Evolutionary conservation across 106 monocot species (phyloP).

Genomic region (Acorus calamus): DNA sequence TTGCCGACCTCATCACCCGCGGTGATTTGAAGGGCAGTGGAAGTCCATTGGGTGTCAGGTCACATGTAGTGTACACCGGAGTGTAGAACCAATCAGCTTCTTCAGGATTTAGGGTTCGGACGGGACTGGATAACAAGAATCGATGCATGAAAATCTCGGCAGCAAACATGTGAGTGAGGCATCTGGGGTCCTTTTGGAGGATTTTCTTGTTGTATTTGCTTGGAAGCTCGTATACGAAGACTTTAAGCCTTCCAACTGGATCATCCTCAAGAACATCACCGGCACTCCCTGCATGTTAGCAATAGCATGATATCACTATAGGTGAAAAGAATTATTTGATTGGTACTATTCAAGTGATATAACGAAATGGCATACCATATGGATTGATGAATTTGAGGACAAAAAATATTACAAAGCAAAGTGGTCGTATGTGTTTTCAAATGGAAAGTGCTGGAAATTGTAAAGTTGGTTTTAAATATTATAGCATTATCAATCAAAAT

Average conservation of each 20-base stretch:
- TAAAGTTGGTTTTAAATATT: too few relatives aligned
- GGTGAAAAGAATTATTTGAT: too few relatives aligned
- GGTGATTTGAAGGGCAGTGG: slow-evolving; percentile 81
- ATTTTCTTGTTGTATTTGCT: slow-evolving; percentile 89
- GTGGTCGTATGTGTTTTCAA: too few relatives aligned
- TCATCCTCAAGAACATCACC: slow-evolving; percentile 79
- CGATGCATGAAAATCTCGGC: slow-evolving; percentile 92
- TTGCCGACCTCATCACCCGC: slow-evolving; percentile 75
- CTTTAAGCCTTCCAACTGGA: slow-evolving; percentile 72
- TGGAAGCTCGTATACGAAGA: slow-evolving; percentile 77
- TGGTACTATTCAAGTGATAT: too few relatives aligned
- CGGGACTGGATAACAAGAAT: slow-evolving; percentile 70
- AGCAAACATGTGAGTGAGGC: slow-evolving; percentile 89
- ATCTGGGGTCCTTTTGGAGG: slow-evolving; percentile 72
- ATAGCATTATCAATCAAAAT: too few relatives aligned
- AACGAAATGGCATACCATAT: too few relatives aligned
- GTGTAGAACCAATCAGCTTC: slow-evolving; percentile 88
- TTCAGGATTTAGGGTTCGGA: slow-evolving; percentile 70
- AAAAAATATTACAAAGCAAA: too few relatives aligned
- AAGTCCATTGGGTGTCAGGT: slow-evolving; percentile 59
- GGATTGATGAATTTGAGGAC: too few relatives aligned
- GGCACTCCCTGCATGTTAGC: slow-evolving; percentile 41
- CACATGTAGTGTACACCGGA: slow-evolving; percentile 78
- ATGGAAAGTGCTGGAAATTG: too few relatives aligned
- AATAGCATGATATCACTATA: too few relatives aligned